phyloP scores from a whole-genome alignment of 306 rosid genomes.

The Corylus avellana region DNA sequence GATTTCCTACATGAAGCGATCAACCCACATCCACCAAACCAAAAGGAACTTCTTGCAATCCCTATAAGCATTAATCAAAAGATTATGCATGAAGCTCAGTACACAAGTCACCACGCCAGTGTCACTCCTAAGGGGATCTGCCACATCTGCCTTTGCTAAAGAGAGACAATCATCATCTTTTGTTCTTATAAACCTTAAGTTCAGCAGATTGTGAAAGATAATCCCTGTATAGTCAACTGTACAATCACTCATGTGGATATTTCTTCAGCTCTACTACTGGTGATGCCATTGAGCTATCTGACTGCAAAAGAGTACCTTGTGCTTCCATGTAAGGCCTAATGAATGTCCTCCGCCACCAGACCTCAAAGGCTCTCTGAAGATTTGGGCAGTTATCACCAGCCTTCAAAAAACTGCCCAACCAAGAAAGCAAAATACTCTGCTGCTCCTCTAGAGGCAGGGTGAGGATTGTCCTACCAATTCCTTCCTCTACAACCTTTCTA shows the following conservation, averaged over 20 bases:
- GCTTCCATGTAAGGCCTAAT: constrained; percentile 62
- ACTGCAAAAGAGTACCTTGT: constrained; percentile 46
- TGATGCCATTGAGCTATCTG: constrained; percentile 46
- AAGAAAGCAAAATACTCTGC: constrained; percentile 79
- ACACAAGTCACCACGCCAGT: not conserved
- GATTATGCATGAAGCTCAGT: not conserved
- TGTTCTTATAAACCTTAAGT: not conserved
- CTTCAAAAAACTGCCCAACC: constrained; percentile 82
- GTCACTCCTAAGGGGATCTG: not conserved
- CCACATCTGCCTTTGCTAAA: constrained; percentile 16
- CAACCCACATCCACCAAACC: constrained; percentile 25
- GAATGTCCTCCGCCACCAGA: constrained; percentile 96
- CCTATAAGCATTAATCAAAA: not conserved
- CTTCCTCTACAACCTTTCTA: constrained; percentile 87
- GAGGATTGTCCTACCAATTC: constrained; percentile 90
- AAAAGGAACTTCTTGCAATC: constrained; percentile 19
- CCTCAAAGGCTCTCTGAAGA: constrained; percentile 91
- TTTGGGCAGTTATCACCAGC: constrained; percentile 89
- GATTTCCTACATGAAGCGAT: constrained; percentile 13
- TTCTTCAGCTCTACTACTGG: constrained; percentile 31
- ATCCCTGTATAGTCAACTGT: not conserved
- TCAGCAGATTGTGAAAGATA: constrained; percentile 1
- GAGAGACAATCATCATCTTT: not conserved
- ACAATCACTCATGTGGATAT: not conserved
- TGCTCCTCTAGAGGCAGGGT: constrained; percentile 93